Percentiles rank a stretch among this genome's conserved stretches.
These are phyloP conservation scores for Penicillium brevicompactum DNA, from an alignment of 2,329 filamentous ascomycete species.

Conservation along the genomic window DNA sequence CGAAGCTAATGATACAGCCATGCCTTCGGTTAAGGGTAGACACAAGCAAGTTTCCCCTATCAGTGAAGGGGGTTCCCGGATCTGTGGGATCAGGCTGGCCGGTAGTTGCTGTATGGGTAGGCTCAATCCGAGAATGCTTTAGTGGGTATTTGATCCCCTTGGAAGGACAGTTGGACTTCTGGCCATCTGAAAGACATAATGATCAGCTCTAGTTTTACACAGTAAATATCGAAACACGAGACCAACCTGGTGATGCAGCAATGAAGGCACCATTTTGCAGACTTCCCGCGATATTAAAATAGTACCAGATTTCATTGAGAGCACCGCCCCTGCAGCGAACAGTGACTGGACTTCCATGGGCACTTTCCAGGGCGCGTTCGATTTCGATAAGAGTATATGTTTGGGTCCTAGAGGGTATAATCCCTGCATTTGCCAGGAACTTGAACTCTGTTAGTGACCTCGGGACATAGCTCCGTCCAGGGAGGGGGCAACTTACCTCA, in stretches of 20 bases:
- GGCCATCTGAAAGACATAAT: constrained; percentile 47
- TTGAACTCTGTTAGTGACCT: constrained; percentile 24
- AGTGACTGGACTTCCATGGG: constrained; percentile 58
- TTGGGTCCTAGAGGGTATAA: constrained; percentile 52
- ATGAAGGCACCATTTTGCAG: constrained; percentile 40
- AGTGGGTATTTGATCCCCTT: constrained; percentile 66
- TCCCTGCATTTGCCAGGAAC: constrained; percentile 63
- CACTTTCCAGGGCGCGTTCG: constrained; percentile 57
- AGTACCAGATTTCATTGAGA: constrained; percentile 62
- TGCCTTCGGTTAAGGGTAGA: constrained; percentile 32
- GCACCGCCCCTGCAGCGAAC: constrained; percentile 56
- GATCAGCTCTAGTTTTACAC: not conserved
- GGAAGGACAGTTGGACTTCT: constrained; percentile 63
- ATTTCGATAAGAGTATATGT: constrained; percentile 65
- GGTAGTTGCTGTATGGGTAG: constrained; percentile 39
- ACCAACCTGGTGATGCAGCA: constrained; percentile 35
- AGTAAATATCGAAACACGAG: not conserved
- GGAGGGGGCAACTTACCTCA: constrained; percentile 40
- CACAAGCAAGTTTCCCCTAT: constrained; percentile 63
- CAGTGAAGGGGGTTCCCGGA: constrained; percentile 52
- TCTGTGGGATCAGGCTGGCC: constrained; percentile 32
- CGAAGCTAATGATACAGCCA: constrained; percentile 69
- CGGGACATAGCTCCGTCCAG: not conserved
- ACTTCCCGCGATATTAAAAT: constrained; percentile 61
- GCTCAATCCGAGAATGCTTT: constrained; percentile 50